Conservation (phyloP, 331 rosid genomes). For the Spiraea crenata region DNA sequence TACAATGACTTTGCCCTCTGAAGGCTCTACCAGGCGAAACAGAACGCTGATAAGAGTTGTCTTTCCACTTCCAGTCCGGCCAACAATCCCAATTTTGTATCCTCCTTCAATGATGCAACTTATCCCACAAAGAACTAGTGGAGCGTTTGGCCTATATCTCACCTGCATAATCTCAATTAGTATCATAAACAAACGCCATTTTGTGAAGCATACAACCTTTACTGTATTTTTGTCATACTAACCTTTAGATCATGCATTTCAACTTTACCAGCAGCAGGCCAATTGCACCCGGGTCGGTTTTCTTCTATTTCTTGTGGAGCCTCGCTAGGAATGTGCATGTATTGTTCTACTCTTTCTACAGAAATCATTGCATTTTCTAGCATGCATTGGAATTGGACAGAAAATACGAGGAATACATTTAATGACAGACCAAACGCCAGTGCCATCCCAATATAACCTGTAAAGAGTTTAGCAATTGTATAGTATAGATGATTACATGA, state of each 20-base stretch:
- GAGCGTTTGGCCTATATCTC: slow-evolving; percentile 30
- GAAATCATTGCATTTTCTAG: slow-evolving; percentile 24
- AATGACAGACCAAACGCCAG: slow-evolving; percentile 31
- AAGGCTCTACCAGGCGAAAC: slow-evolving; percentile 32
- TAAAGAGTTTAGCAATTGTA: neutral
- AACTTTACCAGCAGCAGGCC: slow-evolving; percentile 28
- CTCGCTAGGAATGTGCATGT: slow-evolving; percentile 35
- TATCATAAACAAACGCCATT: neutral
- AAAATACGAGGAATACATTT: slow-evolving; percentile 9
- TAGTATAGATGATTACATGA: neutral
- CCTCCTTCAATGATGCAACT: slow-evolving; percentile 33
- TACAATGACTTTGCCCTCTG: slow-evolving; percentile 25
- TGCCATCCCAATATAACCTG: slow-evolving; percentile 37
- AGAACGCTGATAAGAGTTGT: slow-evolving; percentile 36
- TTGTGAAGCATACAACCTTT: neutral
- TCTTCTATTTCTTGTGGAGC: slow-evolving; percentile 17
- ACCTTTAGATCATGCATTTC: slow-evolving; percentile 34
- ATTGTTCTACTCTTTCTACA: slow-evolving; percentile 36
- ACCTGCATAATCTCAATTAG: slow-evolving; percentile 19
- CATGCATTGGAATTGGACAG: slow-evolving; percentile 29
- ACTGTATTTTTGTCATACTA: neutral
- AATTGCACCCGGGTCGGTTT: slow-evolving; percentile 20
- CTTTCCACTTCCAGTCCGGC: slow-evolving; percentile 45
- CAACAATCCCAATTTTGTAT: slow-evolving; percentile 33
- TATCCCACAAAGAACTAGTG: slow-evolving; percentile 25